Evolutionary conservation across 2,329 filamentous ascomycete genomes (phyloP), one percentile per base, ranked within the genome.

Genomic region (Arthrobotrys sphaeroides): DNA sequence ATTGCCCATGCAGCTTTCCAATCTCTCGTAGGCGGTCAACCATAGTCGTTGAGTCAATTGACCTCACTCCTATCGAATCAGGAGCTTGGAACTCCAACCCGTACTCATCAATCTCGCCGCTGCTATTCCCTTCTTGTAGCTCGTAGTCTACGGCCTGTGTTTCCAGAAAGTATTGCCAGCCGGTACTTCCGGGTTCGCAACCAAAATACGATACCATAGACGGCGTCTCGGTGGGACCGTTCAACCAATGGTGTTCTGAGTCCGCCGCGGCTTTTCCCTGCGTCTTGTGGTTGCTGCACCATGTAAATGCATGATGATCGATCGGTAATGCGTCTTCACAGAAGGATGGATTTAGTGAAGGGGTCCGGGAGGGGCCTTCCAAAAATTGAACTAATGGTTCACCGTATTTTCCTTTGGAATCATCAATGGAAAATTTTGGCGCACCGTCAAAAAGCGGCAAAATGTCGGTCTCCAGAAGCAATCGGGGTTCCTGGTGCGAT

Each of bases 101-200:
- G 26, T 74, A 78, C 38, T 79, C 79, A 26, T 79, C 79, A 20
- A 74, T 20, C 31, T 69, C 60, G 18, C 73, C 72, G 38, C 59
- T 61, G 13, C 42, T 43, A 16, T 73, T 67, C 3, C 78, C 78
- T 13, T 78, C 72, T 49, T 73, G 45, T 20, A 77, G 51, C 13
- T 77, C 78, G 38, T 72, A 74, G 51, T 80, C 79, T 31, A 70
- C 77, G 43, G 78, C 65, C 26, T 78, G 78, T 9, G 77, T 68
- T 69, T 77, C 78, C 40, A 80, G 55, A 49, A 78, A 80, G 55
- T 79, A 79, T 31, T 79, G 77, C 79, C 78, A 80, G 9, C 79
- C 79, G 33, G 75, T 79, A 36, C 61, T 80, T 12, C 79, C 79
- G 12, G 78, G 77, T 40, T 80, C 79, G 33, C 59, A 45, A 3